Conservation (phyloP, 768 basidiomycete genomes). For the Boletus reticuloceps region DNA sequence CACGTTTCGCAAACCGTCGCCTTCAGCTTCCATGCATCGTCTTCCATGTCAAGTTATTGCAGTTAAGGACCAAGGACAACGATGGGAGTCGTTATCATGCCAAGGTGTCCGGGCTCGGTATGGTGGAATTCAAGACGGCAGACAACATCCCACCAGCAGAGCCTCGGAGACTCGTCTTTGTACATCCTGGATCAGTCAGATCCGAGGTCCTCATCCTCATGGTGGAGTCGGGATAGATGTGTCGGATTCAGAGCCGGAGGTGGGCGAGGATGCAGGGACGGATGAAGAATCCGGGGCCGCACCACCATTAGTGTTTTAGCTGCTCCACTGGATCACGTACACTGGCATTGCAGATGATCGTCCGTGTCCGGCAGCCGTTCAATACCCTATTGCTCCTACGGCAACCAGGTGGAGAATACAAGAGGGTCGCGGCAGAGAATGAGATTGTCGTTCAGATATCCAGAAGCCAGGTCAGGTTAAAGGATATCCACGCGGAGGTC, state of each 20-base stretch:
- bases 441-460: background rate
- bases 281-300: background rate
- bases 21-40: background rate
- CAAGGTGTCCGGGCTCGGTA: background rate
- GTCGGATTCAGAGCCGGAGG: background rate
- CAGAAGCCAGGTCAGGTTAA: background rate
- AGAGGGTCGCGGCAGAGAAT: background rate
- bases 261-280: background rate
- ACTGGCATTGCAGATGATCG: background rate
- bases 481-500: background rate
- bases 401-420: background rate
- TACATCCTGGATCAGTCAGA: too few species aligned
- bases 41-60: background rate
- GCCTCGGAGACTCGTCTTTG: background rate
- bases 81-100: background rate
- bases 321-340: background rate
- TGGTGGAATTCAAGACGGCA: background rate
- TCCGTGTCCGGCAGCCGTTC: background rate
- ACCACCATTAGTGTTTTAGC: too few species aligned
- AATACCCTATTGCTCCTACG: background rate
- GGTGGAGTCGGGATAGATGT: too few species aligned
- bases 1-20: too few species aligned
- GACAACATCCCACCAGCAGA: background rate
- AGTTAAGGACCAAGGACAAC: background rate
- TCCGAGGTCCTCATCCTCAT: too few species aligned